Percentiles rank a stretch among this genome's conserved stretches.
These are phyloP conservation scores for Pseudogymnoascus verrucosus DNA, from an alignment of 2,329 filamentous ascomycete genomes.

Conservation along the genomic window DNA sequence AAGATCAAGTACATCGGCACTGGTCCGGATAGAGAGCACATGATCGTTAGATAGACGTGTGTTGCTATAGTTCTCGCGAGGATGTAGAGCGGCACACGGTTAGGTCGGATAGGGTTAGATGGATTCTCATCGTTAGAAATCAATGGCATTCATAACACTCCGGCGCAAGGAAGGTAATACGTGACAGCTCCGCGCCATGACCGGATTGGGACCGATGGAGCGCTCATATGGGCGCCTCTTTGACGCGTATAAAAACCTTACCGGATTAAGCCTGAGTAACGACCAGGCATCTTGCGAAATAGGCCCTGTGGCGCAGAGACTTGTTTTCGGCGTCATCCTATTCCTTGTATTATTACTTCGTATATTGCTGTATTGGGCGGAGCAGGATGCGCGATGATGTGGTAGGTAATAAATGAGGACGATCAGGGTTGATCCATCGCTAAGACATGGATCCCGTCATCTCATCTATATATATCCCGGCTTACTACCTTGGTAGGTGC, in stretches of 20 bases:
- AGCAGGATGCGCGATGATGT: neutral
- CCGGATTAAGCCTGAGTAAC: neutral
- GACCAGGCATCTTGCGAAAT: neutral
- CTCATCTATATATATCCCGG: neutral
- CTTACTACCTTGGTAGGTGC: neutral
- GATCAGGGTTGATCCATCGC: neutral
- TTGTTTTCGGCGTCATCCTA: too few relatives aligned
- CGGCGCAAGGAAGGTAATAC: neutral
- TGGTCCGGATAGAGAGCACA: constrained; percentile 55
- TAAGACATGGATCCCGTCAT: neutral
- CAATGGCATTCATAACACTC: neutral
- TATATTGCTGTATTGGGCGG: too few relatives aligned
- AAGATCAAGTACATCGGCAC: constrained; percentile 59
- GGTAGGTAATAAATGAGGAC: neutral
- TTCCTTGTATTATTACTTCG: too few relatives aligned
- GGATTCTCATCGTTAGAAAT: neutral
- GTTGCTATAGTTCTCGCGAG: neutral
- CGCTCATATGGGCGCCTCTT: neutral
- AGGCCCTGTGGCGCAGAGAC: too few relatives aligned
- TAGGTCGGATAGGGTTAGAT: neutral
- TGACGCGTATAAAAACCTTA: neutral
- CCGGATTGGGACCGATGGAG: neutral
- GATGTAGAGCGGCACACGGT: neutral
- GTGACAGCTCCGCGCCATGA: neutral
- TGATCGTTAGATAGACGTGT: constrained; percentile 36